Evolutionary conservation across 2,329 filamentous ascomycete genomes (phyloP), one percentile per base, ranked within the genome.

Genomic region (Talaromyces sp.): DNA sequence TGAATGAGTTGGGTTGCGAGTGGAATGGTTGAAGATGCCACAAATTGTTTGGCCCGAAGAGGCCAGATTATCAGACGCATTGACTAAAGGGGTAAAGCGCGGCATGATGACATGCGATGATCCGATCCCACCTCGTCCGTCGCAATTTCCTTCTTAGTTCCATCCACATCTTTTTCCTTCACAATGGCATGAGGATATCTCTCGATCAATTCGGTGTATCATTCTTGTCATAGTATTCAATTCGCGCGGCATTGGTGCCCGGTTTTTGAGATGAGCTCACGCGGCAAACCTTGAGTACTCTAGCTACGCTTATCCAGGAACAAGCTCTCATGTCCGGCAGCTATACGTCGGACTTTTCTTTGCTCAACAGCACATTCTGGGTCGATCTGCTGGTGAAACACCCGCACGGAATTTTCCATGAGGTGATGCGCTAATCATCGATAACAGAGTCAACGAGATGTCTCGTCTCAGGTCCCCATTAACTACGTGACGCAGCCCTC

Each of bases 401-500:
- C 21, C 1, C 18, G 23, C 39, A 1, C 7, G n/a, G n/a, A 7
- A n/a, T n/a, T n/a, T 21, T 9, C 7, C 1, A 21, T 21, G 8
- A 18, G 31, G 42, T 14, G 9, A 12, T 11, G n/a, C 59, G 54
- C 40, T 25, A 40, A 18, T 23, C 23, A 23, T 11, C 25, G 42
- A 33, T 35, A 39, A 28, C 67, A 86, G 86, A 84, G 85, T 50
- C 83, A 88, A 72, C 77, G 87, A 72, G 87, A 89, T 77, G 76
- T 87, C 44, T 80, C 82, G 23, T 74, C 84, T 11, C 77, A 80
- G 61, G 77, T 88, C 6, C 87, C 87, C 2, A 82, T 89, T 68
- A 87, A 89, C 68, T 88, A 80, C 70, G 81, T 86, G 42, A 85
- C 83, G 3, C 73, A 77, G 16, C 83, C 86, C 9, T 83, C 81